These are phyloP conservation scores for Lolium multiflorum DNA, from an alignment of 176 grass and related monocot genomes.

Conservation along the genomic window DNA sequence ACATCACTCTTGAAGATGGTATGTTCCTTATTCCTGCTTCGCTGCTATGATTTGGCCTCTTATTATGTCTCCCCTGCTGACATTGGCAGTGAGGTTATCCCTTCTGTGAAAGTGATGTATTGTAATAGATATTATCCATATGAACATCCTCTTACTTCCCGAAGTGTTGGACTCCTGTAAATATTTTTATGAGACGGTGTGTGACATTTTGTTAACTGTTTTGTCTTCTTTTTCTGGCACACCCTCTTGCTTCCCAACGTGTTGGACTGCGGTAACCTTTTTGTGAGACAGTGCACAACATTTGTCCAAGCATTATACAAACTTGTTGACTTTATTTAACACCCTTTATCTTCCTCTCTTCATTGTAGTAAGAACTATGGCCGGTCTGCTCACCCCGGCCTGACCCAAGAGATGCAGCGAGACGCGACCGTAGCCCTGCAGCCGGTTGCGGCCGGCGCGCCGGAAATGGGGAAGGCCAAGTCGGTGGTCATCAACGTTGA, in stretches of 20 bases:
- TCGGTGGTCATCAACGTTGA: too few relatives aligned
- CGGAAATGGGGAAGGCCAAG: too few relatives aligned
- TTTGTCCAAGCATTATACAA: background rate
- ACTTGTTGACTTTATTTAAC: background rate
- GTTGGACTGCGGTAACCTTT: background rate
- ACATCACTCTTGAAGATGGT: too few relatives aligned
- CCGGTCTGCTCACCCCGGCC: too few relatives aligned
- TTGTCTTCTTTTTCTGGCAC: background rate
- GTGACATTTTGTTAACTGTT: background rate
- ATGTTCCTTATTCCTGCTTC: background rate
- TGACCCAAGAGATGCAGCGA: too few relatives aligned
- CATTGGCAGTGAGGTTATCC: background rate
- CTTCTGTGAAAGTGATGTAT: too few relatives aligned
- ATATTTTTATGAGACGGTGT: background rate
- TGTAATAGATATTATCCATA: constrained; percentile 7
- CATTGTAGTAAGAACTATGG: background rate
- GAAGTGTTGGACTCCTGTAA: constrained; percentile 2
- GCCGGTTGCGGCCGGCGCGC: too few relatives aligned
- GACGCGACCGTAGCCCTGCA: too few relatives aligned
- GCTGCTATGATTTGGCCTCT: constrained; percentile 7
- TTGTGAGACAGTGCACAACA: background rate
- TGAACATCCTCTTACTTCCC: background rate
- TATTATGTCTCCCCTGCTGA: background rate
- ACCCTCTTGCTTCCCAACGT: background rate
- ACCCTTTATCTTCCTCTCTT: background rate